These are phyloP conservation scores for Malassezia japonica DNA, from an alignment of 1,284 basidiomycete genomes.

Conservation along the genomic window DNA sequence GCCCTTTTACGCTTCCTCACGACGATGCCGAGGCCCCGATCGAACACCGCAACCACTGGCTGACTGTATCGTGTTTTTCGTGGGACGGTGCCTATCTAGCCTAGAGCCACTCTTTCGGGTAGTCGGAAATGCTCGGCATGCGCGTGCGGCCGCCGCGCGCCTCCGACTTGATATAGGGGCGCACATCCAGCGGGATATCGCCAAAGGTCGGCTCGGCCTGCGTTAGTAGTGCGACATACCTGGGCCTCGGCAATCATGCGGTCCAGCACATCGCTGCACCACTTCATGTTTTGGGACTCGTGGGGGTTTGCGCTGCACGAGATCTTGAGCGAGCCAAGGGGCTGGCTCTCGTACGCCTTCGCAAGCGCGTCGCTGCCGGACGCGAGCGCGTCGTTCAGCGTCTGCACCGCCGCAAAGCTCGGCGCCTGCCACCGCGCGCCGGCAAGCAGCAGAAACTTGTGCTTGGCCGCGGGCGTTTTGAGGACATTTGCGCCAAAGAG, in stretches of 20 bases:
- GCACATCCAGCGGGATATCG: conserved; percentile 46
- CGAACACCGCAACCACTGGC: conserved; percentile 24
- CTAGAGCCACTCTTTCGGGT: conserved; percentile 48
- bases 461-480: conserved; percentile 28
- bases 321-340: conserved; percentile 42
- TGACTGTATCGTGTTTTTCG: conserved; percentile 20
- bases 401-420: neutral
- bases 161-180: conserved; percentile 19
- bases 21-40: conserved; percentile 19
- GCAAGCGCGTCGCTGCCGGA: conserved; percentile 2
- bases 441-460: conserved; percentile 49
- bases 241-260: conserved; percentile 46
- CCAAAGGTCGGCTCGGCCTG: neutral
- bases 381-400: conserved; percentile 8
- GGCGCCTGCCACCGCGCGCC: conserved; percentile 34
- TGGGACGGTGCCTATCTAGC: conserved; percentile 16
- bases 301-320: conserved; percentile 46
- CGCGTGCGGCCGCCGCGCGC: conserved; percentile 20
- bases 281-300: conserved; percentile 49
- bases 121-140: conserved; percentile 36
- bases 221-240: too few relatives aligned
- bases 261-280: conserved; percentile 50
- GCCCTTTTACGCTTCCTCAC: conserved; percentile 11
- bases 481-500: conserved; percentile 28
- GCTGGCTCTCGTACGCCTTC: neutral